Base-by-base conservation (phyloP, 2,329 filamentous ascomycete species). In the Penicillium sp. region DNA sequence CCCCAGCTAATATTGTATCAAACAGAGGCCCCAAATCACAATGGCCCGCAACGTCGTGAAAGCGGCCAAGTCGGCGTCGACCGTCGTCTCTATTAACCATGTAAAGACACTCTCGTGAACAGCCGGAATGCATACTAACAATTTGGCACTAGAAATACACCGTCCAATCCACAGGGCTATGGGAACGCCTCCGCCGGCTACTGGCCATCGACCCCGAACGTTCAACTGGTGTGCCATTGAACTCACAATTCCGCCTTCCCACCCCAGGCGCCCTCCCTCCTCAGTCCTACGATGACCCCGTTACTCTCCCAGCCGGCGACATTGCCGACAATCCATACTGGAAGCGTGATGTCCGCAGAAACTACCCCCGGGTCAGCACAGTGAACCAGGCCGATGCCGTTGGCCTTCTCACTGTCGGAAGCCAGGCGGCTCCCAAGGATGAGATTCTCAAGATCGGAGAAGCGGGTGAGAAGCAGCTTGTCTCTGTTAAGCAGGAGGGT, bases 241-340 rank as follows among this genome's bases (percentile, higher is more conserved):
- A 98, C 85, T 89, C 93, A 46, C 90, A 93, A 83, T 97, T 87
- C 86, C 93, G 95, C 71, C 90, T 91, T 80, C 95, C 95, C 63
- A 81, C 93, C 54, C 95, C 91, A 9, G 92, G 91, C 67, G 84
- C 82, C 68, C 82, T 87, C 72, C 88, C 92, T 71, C 91, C 92
- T 41, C 81, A 85, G 61, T 78, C 78, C 63, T 95, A 94, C 82
- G 87, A 91, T 76, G 92, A 96, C 76, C 91, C 91, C 23, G 90
- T 94, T 63, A 96, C 92, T 15, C 63, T 90, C 0, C 92, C 92
- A n/a, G 91, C 92, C 2, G 91, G 86, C 69, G 92, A 96, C 76
- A 89, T 96, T 71, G 92, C 92, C 71, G 91, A 94, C 78, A 96
- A 96, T 81, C 88, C 92, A 44, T 96, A 97, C 83, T 99, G 93